Percentiles rank a stretch among this genome's conserved stretches.
These are phyloP conservation scores for Tetrastigma voinierianum DNA, from an alignment of 164 flowering plant genomes.

Conservation along the genomic window DNA sequence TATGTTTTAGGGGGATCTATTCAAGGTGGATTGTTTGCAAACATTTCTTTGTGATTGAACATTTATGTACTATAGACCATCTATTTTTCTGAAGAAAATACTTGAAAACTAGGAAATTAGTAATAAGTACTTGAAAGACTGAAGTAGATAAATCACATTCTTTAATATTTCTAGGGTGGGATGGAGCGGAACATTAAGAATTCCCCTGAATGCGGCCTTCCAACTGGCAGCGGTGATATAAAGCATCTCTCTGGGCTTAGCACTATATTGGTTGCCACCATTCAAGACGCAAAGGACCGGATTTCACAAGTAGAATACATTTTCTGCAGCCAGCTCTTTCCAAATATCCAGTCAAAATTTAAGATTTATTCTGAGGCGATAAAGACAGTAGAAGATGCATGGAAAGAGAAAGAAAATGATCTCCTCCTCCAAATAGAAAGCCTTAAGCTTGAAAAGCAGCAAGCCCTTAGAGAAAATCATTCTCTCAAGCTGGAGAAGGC, in stretches of 20 bases:
- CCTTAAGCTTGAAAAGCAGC: slow-evolving; percentile 38
- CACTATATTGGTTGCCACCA: slow-evolving; percentile 77
- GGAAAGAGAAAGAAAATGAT: slow-evolving; percentile 54
- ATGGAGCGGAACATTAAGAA: slow-evolving; percentile 29
- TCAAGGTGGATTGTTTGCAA: too few relatives aligned
- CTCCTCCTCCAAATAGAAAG: slow-evolving; percentile 45
- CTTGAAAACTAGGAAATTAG: too few relatives aligned
- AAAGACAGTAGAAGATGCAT: slow-evolving; percentile 55
- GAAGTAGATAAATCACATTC: too few relatives aligned
- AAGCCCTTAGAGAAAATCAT: slow-evolving; percentile 41
- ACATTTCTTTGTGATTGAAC: too few relatives aligned
- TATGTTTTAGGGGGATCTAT: too few relatives aligned
- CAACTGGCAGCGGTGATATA: slow-evolving; percentile 31
- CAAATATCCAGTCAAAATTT: slow-evolving; percentile 53
- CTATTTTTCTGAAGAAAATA: too few relatives aligned
- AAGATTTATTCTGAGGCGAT: slow-evolving; percentile 46
- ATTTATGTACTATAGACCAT: too few relatives aligned
- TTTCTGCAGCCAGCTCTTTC: slow-evolving; percentile 73
- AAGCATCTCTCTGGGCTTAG: slow-evolving; percentile 62
- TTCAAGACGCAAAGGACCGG: slow-evolving; percentile 91
- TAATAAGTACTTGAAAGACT: too few relatives aligned
- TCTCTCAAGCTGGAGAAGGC: slow-evolving; percentile 39
- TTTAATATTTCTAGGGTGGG: slow-evolving; percentile 1
- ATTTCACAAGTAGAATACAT: slow-evolving; percentile 81
- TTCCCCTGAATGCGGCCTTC: slow-evolving; percentile 26